phyloP scores from a whole-genome alignment of 352 stramenopile genomes.

The Pythium rhizo-oryzae region DNA sequence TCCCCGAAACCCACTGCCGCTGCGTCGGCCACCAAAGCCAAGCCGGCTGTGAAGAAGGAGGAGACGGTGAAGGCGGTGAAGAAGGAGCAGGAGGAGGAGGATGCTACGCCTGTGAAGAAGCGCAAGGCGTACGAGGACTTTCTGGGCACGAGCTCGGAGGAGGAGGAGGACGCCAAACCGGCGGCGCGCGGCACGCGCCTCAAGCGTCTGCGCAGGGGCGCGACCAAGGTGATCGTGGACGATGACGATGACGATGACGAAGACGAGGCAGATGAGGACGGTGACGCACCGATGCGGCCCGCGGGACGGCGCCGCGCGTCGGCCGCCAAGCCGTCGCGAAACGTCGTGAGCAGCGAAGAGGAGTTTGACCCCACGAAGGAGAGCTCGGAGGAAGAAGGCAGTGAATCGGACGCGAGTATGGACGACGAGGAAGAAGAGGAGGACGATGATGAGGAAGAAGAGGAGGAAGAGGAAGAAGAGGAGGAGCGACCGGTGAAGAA shows the following conservation, averaged over 20 bases:
- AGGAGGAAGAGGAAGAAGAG: conserved; percentile 53
- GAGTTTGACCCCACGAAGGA: conserved; percentile 36
- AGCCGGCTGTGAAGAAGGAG: not conserved
- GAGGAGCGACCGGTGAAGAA: conserved; percentile 45
- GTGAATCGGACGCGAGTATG: conserved; percentile 30
- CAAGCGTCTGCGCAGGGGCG: conserved; percentile 30
- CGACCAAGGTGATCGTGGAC: conserved; percentile 61
- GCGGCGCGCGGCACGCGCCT: conserved; percentile 30
- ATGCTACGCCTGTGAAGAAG: conserved; percentile 25
- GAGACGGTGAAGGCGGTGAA: not conserved
- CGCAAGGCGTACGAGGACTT: conserved; percentile 78
- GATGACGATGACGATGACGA: conserved; percentile 83
- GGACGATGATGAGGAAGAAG: conserved; percentile 47
- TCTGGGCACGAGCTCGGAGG: conserved; percentile 69
- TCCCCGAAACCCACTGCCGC: conserved; percentile 65
- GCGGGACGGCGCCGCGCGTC: not conserved
- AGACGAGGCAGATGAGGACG: conserved; percentile 67
- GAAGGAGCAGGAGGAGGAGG: conserved; percentile 1
- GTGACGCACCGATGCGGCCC: conserved; percentile 12
- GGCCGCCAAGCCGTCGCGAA: conserved; percentile 19
- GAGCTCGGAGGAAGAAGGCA: conserved; percentile 31
- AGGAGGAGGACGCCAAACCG: conserved; percentile 47
- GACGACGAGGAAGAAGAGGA: conserved; percentile 26
- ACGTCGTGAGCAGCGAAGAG: conserved; percentile 53
- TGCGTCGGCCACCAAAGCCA: conserved; percentile 13